Conservation (phyloP, 306 rosid genomes). For the Adenanthera pavonina region DNA sequence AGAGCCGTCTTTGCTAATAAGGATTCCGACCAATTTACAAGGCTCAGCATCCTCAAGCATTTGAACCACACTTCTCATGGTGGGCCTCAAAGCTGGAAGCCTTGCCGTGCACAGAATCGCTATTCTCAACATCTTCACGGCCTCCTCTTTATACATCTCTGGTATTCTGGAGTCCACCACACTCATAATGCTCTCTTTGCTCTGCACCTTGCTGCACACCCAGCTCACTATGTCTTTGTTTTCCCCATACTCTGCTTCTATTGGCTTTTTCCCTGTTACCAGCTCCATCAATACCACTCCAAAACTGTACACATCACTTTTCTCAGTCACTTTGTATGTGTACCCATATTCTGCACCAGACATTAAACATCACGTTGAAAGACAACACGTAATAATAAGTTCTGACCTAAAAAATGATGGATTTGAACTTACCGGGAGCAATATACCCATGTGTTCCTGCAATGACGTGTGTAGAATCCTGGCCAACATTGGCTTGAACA, state of each 20-base stretch:
- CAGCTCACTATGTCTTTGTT: conserved; percentile 82
- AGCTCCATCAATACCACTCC: conserved; percentile 94
- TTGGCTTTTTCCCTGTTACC: conserved; percentile 80
- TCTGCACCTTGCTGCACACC: conserved; percentile 65
- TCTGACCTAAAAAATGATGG: background rate
- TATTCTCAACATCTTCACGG: conserved; percentile 67
- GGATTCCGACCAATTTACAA: conserved; percentile 61
- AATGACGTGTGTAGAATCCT: conserved; percentile 73
- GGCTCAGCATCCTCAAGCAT: conserved; percentile 80
- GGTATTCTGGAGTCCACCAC: conserved; percentile 65
- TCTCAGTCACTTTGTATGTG: conserved; percentile 81
- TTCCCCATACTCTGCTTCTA: conserved; percentile 78
- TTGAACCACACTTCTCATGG: conserved; percentile 91
- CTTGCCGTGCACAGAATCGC: conserved; percentile 73
- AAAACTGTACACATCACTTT: conserved; percentile 93
- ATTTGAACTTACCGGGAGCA: conserved; percentile 76
- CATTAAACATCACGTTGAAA: background rate
- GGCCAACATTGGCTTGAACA: conserved; percentile 50
- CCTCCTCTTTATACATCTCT: conserved; percentile 65
- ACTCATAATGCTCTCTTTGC: conserved; percentile 54
- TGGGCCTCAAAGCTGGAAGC: conserved; percentile 72
- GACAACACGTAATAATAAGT: background rate
- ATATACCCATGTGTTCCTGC: conserved; percentile 96
- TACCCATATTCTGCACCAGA: conserved; percentile 76
- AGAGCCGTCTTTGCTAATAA: conserved; percentile 61